Conservation (phyloP, 2,329 filamentous ascomycete species). For the Penicillium sp. region DNA sequence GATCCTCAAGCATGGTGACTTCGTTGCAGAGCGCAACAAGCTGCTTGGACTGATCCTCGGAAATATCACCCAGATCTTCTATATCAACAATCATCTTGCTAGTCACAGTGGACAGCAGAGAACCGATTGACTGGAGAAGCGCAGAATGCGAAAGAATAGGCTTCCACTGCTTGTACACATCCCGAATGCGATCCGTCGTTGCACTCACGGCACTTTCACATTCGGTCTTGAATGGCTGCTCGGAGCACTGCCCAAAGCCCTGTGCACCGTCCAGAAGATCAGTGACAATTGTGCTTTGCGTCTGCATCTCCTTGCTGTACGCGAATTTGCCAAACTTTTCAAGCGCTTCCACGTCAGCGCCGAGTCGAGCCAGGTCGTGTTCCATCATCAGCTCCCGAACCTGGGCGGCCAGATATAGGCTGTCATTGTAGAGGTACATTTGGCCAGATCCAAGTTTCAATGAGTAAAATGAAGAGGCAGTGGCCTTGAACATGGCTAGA, state of each 20-base stretch:
- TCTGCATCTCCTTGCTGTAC: constrained; percentile 60
- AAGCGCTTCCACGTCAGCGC: constrained; percentile 50
- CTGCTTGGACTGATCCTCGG: constrained; percentile 55
- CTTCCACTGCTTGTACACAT: constrained; percentile 53
- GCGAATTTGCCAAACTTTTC: constrained; percentile 56
- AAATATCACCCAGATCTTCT: constrained; percentile 59
- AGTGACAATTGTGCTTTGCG: constrained; percentile 55
- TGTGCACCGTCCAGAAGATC: constrained; percentile 59
- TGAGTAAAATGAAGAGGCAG: constrained; percentile 42
- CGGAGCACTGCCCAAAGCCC: constrained; percentile 55
- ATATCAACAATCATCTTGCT: constrained; percentile 57
- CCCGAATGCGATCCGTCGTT: constrained; percentile 52
- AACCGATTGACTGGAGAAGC: constrained; percentile 57
- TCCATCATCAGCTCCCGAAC: constrained; percentile 46
- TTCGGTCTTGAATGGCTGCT: constrained; percentile 53
- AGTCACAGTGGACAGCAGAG: constrained; percentile 52
- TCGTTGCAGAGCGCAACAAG: constrained; percentile 53
- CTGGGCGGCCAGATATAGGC: constrained; percentile 51
- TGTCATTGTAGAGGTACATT: constrained; percentile 62
- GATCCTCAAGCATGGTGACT: constrained; percentile 50
- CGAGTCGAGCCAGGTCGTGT: constrained; percentile 45
- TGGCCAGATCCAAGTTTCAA: constrained; percentile 46
- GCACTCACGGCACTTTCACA: constrained; percentile 56
- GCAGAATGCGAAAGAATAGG: constrained; percentile 54
- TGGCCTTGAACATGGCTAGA: constrained; percentile 47